Percentiles rank a stretch among this genome's conserved stretches.
Evolutionary conservation across 768 basidiomycete species (phyloP).

Genomic region (Amanita phalloides): DNA sequence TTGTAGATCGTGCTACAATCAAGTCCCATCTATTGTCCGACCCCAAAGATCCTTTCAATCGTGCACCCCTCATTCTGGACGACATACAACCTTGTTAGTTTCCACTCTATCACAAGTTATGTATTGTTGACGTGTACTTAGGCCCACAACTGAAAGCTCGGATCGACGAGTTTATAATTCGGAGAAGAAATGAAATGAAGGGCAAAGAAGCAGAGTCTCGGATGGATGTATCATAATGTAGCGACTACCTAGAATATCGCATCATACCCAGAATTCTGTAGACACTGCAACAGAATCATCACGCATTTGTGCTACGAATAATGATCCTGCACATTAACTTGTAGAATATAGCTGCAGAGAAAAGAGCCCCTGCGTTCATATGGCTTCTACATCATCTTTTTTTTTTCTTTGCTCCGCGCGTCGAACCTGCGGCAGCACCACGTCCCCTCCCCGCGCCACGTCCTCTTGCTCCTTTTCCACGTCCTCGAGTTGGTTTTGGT

Average conservation of each 20-base stretch:
- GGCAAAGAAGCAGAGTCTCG: constrained; percentile 4
- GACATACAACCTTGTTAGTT: constrained; percentile 67
- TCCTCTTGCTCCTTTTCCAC: constrained; percentile 20
- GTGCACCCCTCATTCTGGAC: constrained; percentile 67
- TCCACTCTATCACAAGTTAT: constrained; percentile 4
- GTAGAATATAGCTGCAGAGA: constrained; percentile 1
- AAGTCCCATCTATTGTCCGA: constrained; percentile 92
- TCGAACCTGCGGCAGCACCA: constrained; percentile 18
- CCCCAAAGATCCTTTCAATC: constrained; percentile 91
- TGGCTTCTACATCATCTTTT: constrained; percentile 24
- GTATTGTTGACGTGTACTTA: constrained; percentile 13
- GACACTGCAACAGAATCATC: too few relatives aligned
- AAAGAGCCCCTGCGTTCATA: neutral
- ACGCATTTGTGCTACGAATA: too few relatives aligned
- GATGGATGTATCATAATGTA: constrained; percentile 2
- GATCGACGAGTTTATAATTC: constrained; percentile 62
- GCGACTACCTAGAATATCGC: too few relatives aligned
- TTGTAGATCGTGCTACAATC: constrained; percentile 87
- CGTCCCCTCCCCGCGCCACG: constrained; percentile 16
- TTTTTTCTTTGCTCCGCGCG: constrained; percentile 33
- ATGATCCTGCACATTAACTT: neutral
- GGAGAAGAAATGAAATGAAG: constrained; percentile 35
- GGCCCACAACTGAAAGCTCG: constrained; percentile 62
- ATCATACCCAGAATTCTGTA: too few relatives aligned
- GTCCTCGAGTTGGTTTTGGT: constrained; percentile 25